Percentiles rank a stretch among this genome's conserved stretches.
phyloP scores from a whole-genome alignment of 805 yeast species.

The Ogataea philodendri region DNA sequence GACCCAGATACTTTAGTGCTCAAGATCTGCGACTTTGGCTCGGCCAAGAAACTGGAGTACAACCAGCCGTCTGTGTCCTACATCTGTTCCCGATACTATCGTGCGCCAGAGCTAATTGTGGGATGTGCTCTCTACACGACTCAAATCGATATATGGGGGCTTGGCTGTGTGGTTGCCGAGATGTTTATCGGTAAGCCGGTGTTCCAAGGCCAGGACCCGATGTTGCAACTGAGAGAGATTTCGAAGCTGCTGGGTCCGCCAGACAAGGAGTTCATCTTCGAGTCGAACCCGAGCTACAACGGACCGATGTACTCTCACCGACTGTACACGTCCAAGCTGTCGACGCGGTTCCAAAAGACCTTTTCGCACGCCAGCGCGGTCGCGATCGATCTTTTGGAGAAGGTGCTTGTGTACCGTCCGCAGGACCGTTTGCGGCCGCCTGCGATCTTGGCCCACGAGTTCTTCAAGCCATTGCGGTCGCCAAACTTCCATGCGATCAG shows the following conservation, averaged over 20 bases:
- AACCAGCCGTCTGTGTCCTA: conserved; percentile 90
- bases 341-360: conserved; percentile 51
- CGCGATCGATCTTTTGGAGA: conserved; percentile 81
- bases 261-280: conserved; percentile 62
- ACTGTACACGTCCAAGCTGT: conserved; percentile 35
- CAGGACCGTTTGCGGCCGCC: conserved; percentile 76
- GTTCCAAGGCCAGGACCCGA: conserved; percentile 92
- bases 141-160: conserved; percentile 95
- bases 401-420: conserved; percentile 88
- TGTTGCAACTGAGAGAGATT: conserved; percentile 84
- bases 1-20: conserved; percentile 65
- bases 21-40: conserved; percentile 83
- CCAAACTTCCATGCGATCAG: conserved; percentile 39
- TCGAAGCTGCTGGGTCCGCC: conserved; percentile 92
- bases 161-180: conserved; percentile 96
- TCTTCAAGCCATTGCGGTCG: conserved; percentile 80
- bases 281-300: conserved; percentile 70
- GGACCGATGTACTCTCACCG: conserved; percentile 71
- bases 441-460: conserved; percentile 81
- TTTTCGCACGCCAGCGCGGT: conserved; percentile 77
- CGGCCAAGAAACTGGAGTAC: conserved; percentile 75
- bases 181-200: conserved; percentile 88
- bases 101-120: conserved; percentile 94
- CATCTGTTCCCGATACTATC: conserved; percentile 91
- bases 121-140: conserved; percentile 87